Evolutionary conservation across 2,329 filamentous ascomycete genomes (phyloP).

Genomic region (Cytospora piceicola): DNA sequence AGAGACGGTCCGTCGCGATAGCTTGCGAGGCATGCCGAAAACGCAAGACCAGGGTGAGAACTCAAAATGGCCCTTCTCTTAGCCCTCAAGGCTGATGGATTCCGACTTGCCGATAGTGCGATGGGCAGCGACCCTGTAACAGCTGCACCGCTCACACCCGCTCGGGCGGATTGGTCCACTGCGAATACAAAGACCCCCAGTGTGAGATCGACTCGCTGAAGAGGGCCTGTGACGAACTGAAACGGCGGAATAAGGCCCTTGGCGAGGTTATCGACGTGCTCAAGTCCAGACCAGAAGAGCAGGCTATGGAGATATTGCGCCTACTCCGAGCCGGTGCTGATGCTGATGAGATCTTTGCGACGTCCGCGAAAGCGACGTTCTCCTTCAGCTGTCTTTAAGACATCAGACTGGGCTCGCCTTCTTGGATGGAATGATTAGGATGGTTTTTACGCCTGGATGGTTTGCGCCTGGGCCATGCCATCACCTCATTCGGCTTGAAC

Average conservation of each 20-base stretch:
- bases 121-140: not conserved
- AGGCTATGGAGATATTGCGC: not conserved
- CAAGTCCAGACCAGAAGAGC: not conserved
- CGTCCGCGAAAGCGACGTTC: not conserved
- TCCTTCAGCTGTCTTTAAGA: not conserved
- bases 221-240: not conserved
- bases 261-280: not conserved
- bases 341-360: not conserved
- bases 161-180: not conserved
- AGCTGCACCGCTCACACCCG: not conserved
- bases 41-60: conserved; percentile 4
- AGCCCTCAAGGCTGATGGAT: not conserved
- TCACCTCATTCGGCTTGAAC: not conserved
- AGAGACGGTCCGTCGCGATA: not conserved
- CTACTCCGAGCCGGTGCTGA: not conserved
- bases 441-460: not conserved
- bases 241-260: not conserved
- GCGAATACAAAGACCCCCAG: not conserved
- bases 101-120: not conserved
- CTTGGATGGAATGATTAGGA: not conserved
- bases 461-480: not conserved
- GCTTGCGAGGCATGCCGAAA: not conserved
- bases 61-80: not conserved
- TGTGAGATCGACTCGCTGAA: not conserved
- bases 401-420: not conserved